Evolutionary conservation across 2,329 filamentous ascomycete species (phyloP), one percentile per base, ranked within the genome.

Genomic region (Fusarium goolgardi): DNA sequence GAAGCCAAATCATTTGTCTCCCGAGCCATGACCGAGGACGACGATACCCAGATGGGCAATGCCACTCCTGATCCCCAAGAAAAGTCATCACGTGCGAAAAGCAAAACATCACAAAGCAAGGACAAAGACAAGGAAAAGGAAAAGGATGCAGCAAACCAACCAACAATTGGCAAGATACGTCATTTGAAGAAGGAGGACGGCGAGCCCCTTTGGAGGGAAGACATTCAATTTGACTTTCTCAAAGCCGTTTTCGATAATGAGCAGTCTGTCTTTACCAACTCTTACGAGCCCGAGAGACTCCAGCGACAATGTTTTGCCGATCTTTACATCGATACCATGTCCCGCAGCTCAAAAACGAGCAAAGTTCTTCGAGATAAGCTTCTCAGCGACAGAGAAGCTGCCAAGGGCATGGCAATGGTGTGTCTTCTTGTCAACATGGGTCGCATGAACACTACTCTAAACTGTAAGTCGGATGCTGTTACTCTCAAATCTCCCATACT

Each of bases 331-430:
- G 96, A 98, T 80, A 95, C 96, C 63, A 98, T 99, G 95, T 94
- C 96, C 5, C 89, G 94, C 78, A 99, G 96, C 82, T 97, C 93
- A 85, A 99, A 99, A 84, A 98, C 95, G 29, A 98, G 96, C 85
- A 98, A 98, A 81, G 96, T 99, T 50, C 85, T 99, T 68, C 93
- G 97, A 79, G 96, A 99, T 80, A 98, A 99, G 83, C 85, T 99
- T 69, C 86, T 97, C 75, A 96, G 91, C 71, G 96, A 99, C 78
- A 90, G 93, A 75, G 90, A 93, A 69, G 94, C 94, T 23, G 96
- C 95, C 35, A 94, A 97, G 78, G 95, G 93, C 75, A 99, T 99
- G 96, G 96, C 96, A 54, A 99, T 99, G 96, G 95, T 99, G 61
- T 99, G 96, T 80, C 83, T 99, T 69, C 82, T 99, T 73, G 96